phyloP scores from a whole-genome alignment of 768 basidiomycete species.

The Termitomyces sp. region DNA sequence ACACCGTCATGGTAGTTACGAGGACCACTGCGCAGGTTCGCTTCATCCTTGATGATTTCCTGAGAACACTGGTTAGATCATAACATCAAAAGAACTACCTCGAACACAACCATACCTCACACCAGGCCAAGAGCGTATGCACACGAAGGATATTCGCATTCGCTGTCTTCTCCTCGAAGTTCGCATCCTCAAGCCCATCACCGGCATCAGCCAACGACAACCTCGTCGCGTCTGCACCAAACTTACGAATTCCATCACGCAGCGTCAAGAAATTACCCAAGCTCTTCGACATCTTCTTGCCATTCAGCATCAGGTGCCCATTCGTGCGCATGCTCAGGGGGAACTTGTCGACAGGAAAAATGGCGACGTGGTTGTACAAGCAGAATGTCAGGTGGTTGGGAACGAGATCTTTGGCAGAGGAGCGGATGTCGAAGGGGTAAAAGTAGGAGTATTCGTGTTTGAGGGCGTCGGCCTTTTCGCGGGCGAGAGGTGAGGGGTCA shows the following conservation, averaged over 20 bases:
- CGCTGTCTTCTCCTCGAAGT: constrained; percentile 98
- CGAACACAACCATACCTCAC: constrained; percentile 55
- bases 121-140: constrained; percentile 89
- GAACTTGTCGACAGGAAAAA: constrained; percentile 91
- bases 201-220: constrained; percentile 94
- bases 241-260: constrained; percentile 85
- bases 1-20: constrained; percentile 82
- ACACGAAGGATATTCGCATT: constrained; percentile 95
- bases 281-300: constrained; percentile 98
- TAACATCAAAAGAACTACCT: background rate
- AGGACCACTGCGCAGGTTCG: constrained; percentile 69
- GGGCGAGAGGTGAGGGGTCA: constrained; percentile 56
- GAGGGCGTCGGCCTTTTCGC: constrained; percentile 78
- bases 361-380: constrained; percentile 91
- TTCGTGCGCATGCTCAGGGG: constrained; percentile 91
- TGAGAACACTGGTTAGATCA: constrained; percentile 25
- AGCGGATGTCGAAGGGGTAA: too few species aligned
- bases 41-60: constrained; percentile 77
- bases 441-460: constrained; percentile 94
- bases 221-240: constrained; percentile 94
- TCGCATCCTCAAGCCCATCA: constrained; percentile 96
- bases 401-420: constrained; percentile 96
- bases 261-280: constrained; percentile 95
- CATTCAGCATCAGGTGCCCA: constrained; percentile 95
- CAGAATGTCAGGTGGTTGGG: constrained; percentile 94